Evolutionary conservation across 371 early-diverging fungal genomes (phyloP).

Genomic region (Apophysomyces variabilis): DNA sequence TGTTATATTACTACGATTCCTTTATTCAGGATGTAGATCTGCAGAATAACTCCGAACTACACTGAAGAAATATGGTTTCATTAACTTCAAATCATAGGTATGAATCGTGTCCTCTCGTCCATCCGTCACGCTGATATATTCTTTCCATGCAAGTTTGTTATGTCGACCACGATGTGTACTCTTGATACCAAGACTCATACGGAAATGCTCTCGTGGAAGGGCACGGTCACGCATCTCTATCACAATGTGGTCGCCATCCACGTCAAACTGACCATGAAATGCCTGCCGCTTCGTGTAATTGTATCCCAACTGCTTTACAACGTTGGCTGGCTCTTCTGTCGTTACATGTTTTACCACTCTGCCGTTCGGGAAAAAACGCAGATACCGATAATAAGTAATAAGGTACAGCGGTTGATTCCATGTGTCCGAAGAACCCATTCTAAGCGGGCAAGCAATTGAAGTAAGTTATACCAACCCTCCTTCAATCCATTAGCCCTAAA

Average conservation of each 20-base stretch:
- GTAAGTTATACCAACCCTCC: not conserved
- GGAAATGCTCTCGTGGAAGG: slow-evolving; percentile 46
- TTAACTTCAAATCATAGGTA: slow-evolving; percentile 40
- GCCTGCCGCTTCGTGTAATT: slow-evolving; percentile 42
- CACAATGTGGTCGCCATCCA: slow-evolving; percentile 26
- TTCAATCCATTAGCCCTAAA: not conserved
- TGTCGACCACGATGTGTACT: slow-evolving; percentile 63
- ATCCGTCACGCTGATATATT: slow-evolving; percentile 40
- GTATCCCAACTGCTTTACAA: slow-evolving; percentile 37
- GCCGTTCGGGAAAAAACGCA: slow-evolving; percentile 69
- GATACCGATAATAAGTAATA: slow-evolving; percentile 73
- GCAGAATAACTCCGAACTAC: slow-evolving; percentile 39
- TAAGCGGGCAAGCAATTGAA: slow-evolving; percentile 12
- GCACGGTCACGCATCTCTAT: slow-evolving; percentile 40
- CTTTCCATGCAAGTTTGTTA: slow-evolving; percentile 70
- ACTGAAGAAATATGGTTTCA: slow-evolving; percentile 53
- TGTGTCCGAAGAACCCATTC: slow-evolving; percentile 53
- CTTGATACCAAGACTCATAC: slow-evolving; percentile 48
- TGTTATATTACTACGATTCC: too few species aligned
- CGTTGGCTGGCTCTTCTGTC: slow-evolving; percentile 57
- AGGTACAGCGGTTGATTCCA: slow-evolving; percentile 68
- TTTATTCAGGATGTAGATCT: not conserved
- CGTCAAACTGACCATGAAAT: slow-evolving; percentile 51
- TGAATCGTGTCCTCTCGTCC: slow-evolving; percentile 27
- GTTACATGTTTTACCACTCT: slow-evolving; percentile 52